Conservation (phyloP, 768 basidiomycete genomes). For the Amanita molliuscula region DNA sequence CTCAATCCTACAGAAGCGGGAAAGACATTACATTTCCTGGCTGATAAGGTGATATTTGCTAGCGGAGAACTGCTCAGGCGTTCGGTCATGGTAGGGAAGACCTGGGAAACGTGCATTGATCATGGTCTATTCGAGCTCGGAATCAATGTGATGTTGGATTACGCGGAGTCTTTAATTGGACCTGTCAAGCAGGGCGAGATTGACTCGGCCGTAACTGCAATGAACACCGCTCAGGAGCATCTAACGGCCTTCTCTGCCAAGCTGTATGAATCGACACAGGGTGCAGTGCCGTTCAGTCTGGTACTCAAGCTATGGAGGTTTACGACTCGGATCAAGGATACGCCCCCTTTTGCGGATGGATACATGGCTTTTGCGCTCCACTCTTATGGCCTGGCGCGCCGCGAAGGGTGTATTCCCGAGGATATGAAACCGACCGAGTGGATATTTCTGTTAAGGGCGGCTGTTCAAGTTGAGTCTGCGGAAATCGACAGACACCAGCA, state of each 20-base stretch:
- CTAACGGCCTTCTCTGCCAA: background rate
- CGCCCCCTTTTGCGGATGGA: constrained; percentile 15
- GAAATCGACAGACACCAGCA: constrained; percentile 14
- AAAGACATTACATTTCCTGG: constrained; percentile 15
- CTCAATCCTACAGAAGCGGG: background rate
- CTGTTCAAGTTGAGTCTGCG: constrained; percentile 24
- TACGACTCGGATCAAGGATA: constrained; percentile 20
- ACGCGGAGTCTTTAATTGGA: background rate
- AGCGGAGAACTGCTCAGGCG: background rate
- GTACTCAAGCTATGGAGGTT: constrained; percentile 25
- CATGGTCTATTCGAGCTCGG: constrained; percentile 1
- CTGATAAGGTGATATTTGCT: background rate
- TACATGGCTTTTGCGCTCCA: constrained; percentile 32
- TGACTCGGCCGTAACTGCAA: background rate
- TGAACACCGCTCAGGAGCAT: background rate
- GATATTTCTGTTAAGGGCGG: constrained; percentile 34
- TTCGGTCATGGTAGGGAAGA: background rate
- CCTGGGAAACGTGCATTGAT: background rate
- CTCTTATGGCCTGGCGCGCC: constrained; percentile 30
- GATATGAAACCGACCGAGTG: constrained; percentile 31
- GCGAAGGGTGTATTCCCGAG: constrained; percentile 13
- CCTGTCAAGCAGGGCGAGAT: background rate
- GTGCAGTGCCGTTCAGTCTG: constrained; percentile 15
- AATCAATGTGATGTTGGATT: background rate
- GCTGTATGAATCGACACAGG: background rate